These are phyloP conservation scores for Thalia dealbata DNA, from an alignment of 176 grass and related monocot species.

Conservation along the genomic window DNA sequence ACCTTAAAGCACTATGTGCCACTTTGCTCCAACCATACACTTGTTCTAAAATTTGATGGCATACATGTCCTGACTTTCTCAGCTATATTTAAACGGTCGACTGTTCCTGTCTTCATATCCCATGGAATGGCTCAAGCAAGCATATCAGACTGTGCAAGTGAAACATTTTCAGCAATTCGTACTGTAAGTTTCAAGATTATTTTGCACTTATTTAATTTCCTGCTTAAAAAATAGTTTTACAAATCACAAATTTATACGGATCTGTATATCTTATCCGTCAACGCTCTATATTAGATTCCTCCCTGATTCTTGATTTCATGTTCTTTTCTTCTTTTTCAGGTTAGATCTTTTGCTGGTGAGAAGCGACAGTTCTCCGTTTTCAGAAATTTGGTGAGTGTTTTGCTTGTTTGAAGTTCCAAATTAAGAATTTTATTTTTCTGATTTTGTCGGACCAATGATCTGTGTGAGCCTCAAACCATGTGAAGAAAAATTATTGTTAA, in stretches of 20 bases:
- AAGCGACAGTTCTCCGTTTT: conserved; percentile 84
- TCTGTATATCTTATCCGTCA: too few species aligned
- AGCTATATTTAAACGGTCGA: conserved; percentile 98
- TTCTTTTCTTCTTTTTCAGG: conserved; percentile 34
- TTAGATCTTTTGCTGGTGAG: conserved; percentile 91
- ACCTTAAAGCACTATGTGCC: neutral
- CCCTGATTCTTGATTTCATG: conserved; percentile 1
- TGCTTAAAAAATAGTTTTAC: neutral
- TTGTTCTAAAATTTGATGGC: neutral
- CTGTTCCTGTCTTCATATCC: conserved; percentile 78
- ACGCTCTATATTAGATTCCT: neutral
- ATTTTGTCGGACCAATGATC: too few species aligned
- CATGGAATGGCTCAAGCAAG: conserved; percentile 76
- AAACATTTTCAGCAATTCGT: conserved; percentile 93
- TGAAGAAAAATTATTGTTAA: neutral
- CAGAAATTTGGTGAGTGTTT: conserved; percentile 58
- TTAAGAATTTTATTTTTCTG: too few species aligned
- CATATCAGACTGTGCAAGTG: conserved; percentile 83
- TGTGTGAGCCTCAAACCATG: too few species aligned
- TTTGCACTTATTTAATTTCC: neutral
- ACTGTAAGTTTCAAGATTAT: conserved; percentile 47
- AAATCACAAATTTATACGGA: neutral
- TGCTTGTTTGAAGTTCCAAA: neutral
- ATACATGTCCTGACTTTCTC: conserved; percentile 11
- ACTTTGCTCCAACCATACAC: too few species aligned